Percentiles rank a stretch among this genome's conserved stretches.
Conservation (phyloP, 495 filamentous ascomycete species). For the Talaromyces wortmannii region DNA sequence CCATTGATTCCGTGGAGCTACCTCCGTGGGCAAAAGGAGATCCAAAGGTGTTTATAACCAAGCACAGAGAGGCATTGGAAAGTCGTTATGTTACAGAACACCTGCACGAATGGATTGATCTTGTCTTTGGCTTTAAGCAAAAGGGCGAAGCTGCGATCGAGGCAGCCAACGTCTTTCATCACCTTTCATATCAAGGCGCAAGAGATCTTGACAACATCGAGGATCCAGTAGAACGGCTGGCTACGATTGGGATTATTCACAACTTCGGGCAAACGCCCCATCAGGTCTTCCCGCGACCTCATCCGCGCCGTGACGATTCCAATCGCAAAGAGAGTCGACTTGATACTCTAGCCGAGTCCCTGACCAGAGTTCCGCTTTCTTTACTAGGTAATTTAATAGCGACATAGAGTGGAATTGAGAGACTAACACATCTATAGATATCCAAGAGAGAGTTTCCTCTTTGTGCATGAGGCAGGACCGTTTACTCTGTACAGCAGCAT, state of each 20-base stretch:
- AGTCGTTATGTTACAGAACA: slow-evolving; percentile 88
- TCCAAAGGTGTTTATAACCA: slow-evolving; percentile 90
- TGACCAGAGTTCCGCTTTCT: slow-evolving; percentile 76
- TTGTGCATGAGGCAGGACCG: slow-evolving; percentile 82
- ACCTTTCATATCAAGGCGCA: slow-evolving; percentile 88
- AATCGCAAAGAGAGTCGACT: slow-evolving; percentile 56
- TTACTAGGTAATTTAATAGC: slow-evolving; percentile 48
- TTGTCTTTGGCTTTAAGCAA: slow-evolving; percentile 93
- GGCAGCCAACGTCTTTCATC: slow-evolving; percentile 90
- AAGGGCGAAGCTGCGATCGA: slow-evolving; percentile 90
- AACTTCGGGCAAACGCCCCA: slow-evolving; percentile 97
- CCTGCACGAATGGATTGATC: slow-evolving; percentile 92
- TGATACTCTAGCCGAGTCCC: slow-evolving; percentile 68
- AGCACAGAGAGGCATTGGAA: slow-evolving; percentile 89
- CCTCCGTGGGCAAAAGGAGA: slow-evolving; percentile 97
- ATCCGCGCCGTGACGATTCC: slow-evolving; percentile 64
- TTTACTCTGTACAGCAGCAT: slow-evolving; percentile 74
- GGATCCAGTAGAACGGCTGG: slow-evolving; percentile 75
- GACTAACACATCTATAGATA: slow-evolving; percentile 42
- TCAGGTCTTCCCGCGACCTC: slow-evolving; percentile 80
- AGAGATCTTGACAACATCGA: slow-evolving; percentile 87
- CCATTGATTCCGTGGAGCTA: slow-evolving; percentile 75
- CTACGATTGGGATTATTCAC: slow-evolving; percentile 92
- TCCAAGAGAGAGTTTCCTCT: slow-evolving; percentile 69
- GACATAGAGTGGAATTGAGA: too few relatives aligned